phyloP scores from a whole-genome alignment of 2,329 filamentous ascomycete species.

The Ciborinia camelliae region DNA sequence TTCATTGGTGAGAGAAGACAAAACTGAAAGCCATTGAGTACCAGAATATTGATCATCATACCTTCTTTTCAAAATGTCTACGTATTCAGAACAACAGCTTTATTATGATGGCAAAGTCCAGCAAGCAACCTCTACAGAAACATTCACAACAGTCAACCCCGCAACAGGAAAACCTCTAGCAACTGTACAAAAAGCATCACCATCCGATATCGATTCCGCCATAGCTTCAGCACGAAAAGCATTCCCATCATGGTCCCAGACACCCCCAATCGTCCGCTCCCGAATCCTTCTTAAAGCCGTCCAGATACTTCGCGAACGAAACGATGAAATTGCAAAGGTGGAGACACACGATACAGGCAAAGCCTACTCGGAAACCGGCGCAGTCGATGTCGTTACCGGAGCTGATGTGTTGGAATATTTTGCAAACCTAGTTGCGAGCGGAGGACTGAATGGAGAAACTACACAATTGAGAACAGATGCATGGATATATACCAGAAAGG shows the following conservation, averaged over 20 bases:
- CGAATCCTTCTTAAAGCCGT: slow-evolving; percentile 77
- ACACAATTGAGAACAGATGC: slow-evolving; percentile 70
- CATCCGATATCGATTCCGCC: slow-evolving; percentile 65
- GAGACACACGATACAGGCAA: slow-evolving; percentile 88
- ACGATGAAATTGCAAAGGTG: slow-evolving; percentile 73
- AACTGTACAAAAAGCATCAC: slow-evolving; percentile 67
- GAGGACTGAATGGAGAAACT: slow-evolving; percentile 77
- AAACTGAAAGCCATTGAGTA: slow-evolving; percentile 2
- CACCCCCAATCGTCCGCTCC: slow-evolving; percentile 68
- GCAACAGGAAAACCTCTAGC: slow-evolving; percentile 66
- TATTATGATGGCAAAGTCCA: slow-evolving; percentile 73
- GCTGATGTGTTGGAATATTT: slow-evolving; percentile 86
- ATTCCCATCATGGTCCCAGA: slow-evolving; percentile 74
- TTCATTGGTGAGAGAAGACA: slow-evolving; percentile 16
- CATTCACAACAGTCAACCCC: slow-evolving; percentile 72
- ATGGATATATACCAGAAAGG: slow-evolving; percentile 80
- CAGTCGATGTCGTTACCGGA: slow-evolving; percentile 78
- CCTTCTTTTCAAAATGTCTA: slow-evolving; percentile 13
- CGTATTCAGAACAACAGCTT: slow-evolving; percentile 57
- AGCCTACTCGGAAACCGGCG: slow-evolving; percentile 77
- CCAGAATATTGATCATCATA: slow-evolving; percentile 25
- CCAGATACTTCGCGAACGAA: slow-evolving; percentile 66
- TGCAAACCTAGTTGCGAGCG: slow-evolving; percentile 72
- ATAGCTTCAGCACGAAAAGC: slow-evolving; percentile 67
- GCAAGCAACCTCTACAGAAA: slow-evolving; percentile 54